Percentiles rank a stretch among this genome's conserved stretches.
Conservation (phyloP, 768 basidiomycete genomes). For the Mycena haematopus region DNA sequence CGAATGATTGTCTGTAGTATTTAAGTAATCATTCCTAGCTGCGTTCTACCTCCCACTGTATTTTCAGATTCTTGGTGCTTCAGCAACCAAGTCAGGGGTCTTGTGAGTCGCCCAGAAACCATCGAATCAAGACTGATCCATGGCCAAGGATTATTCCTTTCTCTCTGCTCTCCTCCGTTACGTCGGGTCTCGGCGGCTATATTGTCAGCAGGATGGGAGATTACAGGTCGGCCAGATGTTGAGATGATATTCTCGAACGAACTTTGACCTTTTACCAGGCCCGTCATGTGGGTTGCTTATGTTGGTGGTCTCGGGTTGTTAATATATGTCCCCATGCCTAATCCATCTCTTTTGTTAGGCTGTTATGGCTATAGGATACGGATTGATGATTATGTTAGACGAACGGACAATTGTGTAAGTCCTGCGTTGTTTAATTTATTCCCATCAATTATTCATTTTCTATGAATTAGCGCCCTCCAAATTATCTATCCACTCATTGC, state of each 20-base stretch:
- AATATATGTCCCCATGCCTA: too few species aligned
- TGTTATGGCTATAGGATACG: conserved; percentile 67
- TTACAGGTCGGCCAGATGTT: conserved; percentile 47
- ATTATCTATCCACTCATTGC: conserved; percentile 70
- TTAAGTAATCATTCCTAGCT: conserved; percentile 40
- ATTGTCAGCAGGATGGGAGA: conserved; percentile 57
- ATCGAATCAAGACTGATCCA: background rate
- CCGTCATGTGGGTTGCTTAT: conserved; percentile 66
- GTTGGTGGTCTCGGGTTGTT: conserved; percentile 2
- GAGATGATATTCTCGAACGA: background rate
- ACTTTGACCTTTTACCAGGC: conserved; percentile 14
- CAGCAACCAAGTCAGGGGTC: conserved; percentile 73
- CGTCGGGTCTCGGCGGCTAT: conserved; percentile 63
- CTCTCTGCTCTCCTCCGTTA: conserved; percentile 62
- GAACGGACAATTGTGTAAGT: conserved; percentile 58
- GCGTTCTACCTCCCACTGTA: conserved; percentile 79
- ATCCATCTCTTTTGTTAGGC: conserved; percentile 28
- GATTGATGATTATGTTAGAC: conserved; percentile 75
- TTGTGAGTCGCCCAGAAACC: conserved; percentile 46
- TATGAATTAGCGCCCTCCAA: conserved; percentile 54
- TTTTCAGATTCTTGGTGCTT: conserved; percentile 79
- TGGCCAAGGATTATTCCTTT: conserved; percentile 70
- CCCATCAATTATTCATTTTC: conserved; percentile 14
- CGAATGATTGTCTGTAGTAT: background rate
- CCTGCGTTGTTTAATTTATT: background rate